These are phyloP conservation scores for Smallanthus sonchifolius DNA, from an alignment of 129 eudicot species.

Conservation along the genomic window DNA sequence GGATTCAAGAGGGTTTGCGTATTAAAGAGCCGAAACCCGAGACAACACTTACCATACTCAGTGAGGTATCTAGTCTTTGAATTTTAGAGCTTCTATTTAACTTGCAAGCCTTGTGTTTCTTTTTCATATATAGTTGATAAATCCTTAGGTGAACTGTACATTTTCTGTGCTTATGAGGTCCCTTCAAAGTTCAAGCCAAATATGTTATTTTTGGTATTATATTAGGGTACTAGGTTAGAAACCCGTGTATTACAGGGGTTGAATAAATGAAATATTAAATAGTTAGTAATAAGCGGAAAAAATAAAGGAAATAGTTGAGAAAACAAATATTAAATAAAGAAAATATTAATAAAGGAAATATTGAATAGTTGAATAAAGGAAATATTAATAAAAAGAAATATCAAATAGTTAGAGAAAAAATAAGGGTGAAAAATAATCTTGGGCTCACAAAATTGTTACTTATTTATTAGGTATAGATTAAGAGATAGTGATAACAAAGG, in stretches of 20 bases:
- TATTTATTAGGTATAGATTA: background rate
- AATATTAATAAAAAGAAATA: too few relatives aligned
- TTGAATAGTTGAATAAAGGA: too few relatives aligned
- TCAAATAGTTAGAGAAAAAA: too few relatives aligned
- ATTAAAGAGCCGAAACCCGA: slow-evolving; percentile 79
- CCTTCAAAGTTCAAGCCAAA: background rate
- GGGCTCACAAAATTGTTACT: too few relatives aligned
- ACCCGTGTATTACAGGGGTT: too few relatives aligned
- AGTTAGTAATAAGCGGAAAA: too few relatives aligned
- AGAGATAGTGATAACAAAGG: background rate
- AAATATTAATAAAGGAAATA: too few relatives aligned
- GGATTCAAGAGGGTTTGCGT: slow-evolving; percentile 88
- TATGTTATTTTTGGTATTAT: background rate
- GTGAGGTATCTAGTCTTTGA: slow-evolving; percentile 52
- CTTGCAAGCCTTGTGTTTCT: background rate
- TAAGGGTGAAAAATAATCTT: too few relatives aligned
- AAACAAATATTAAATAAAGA: too few relatives aligned
- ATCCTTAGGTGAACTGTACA: background rate
- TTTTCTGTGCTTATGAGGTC: background rate
- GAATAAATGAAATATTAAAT: too few relatives aligned
- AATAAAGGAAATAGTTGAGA: too few relatives aligned
- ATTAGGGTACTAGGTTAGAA: background rate
- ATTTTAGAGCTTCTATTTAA: background rate
- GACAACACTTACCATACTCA: slow-evolving; percentile 83
- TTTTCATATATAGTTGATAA: background rate